Base-by-base conservation (phyloP, 2,329 filamentous ascomycete species). In the Clarireedia hainanense region DNA sequence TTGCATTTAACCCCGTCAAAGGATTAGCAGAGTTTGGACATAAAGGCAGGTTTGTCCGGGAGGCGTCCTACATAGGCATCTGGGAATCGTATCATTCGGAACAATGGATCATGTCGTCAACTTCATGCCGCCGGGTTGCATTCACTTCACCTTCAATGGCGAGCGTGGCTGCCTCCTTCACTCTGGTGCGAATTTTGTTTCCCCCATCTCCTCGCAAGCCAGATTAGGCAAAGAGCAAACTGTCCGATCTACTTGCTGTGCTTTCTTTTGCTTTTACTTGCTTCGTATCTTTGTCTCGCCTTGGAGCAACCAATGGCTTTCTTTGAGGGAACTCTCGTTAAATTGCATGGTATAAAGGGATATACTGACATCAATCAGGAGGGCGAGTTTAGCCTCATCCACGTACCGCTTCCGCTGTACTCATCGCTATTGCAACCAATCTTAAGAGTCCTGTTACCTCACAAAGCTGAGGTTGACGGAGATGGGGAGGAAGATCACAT, bases 321-420 rank as follows among this genome's bases (percentile, higher is more conserved):
- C 43, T 40, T 49, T 45, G 20, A 26, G 12, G 43, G 20, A 47
- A 47, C 24, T 12, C 23, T 50, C 47, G 17, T 64, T 57, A 63
- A 61, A 42, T 59, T 59, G 24, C 57, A 61, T 45, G 51, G 63
- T 49, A 47, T 49, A 4, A 50, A 50, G 36, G 39, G 45, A 14
- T 50, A 51, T 40, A 61, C 66, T 68, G 52, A 68, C 60, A 48
- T 40, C 39, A 24, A 42, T 57, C 74, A 97, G 94, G 87, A 95
- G 67, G 90, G 90, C 63, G 86, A 85, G 60, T 83, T 96, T 65
- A 90, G 85, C 66, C 79, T 99, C 58, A 90, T 97, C 67, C 91
- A 96, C 71, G 91, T 97, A 57, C 91, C 92, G 1, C 75, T 95
- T 59, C 76, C 85, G 54, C 79, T 94, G 48, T 87, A 96, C 71